These are phyloP conservation scores for Aspergillus ibericus DNA, from an alignment of 2,329 filamentous ascomycete genomes.

Conservation along the genomic window DNA sequence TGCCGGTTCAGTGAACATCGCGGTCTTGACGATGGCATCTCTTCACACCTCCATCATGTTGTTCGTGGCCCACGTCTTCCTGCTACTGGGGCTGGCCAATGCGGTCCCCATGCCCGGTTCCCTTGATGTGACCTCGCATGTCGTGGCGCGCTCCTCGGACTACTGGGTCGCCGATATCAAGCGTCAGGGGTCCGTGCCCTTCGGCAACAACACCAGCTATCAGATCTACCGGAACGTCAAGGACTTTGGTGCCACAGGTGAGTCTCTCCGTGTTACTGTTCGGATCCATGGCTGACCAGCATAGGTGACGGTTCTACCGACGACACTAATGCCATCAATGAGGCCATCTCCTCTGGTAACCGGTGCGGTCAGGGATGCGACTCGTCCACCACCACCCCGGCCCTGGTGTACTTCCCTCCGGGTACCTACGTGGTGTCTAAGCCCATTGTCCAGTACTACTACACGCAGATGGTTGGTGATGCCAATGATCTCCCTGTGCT, in stretches of 20 bases:
- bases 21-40: conserved; percentile 26
- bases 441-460: conserved; percentile 84
- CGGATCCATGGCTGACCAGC: no score
- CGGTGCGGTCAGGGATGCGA: conserved; percentile 82
- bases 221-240: conserved; percentile 75
- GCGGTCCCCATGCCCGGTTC: conserved; percentile 33
- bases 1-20: conserved; percentile 31
- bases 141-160: conserved; percentile 35
- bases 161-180: conserved; percentile 74
- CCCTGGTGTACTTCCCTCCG: conserved; percentile 86
- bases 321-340: conserved; percentile 86
- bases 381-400: conserved; percentile 78
- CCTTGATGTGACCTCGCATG: conserved; percentile 14
- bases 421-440: conserved; percentile 80
- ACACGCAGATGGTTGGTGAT: conserved; percentile 90
- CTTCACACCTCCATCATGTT: conserved; percentile 27
- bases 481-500: conserved; percentile 69
- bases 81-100: conserved; percentile 32
- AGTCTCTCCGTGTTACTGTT: conserved; percentile 40
- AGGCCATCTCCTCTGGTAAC: conserved; percentile 71
- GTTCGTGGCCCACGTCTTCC: conserved; percentile 32
- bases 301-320: conserved; percentile 68
- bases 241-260: conserved; percentile 72
- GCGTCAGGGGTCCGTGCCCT: conserved; percentile 69
- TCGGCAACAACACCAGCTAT: conserved; percentile 58